These are phyloP conservation scores for Fusarium tupiense DNA, from an alignment of 2,329 filamentous ascomycete genomes.

Conservation along the genomic window DNA sequence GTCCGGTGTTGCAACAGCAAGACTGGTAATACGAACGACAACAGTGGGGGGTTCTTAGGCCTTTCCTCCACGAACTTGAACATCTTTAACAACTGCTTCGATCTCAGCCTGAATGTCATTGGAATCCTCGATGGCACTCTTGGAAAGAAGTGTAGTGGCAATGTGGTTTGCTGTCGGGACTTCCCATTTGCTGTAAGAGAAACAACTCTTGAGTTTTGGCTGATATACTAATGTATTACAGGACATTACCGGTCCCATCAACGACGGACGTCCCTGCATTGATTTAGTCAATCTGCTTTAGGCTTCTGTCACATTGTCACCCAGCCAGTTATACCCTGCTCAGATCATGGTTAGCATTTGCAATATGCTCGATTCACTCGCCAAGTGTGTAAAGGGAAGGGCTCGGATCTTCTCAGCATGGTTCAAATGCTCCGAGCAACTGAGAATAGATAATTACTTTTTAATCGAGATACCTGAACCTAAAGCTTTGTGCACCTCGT, in stretches of 20 bases:
- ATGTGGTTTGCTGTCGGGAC: neutral
- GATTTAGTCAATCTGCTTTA: neutral
- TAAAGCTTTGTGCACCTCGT: fast-evolving
- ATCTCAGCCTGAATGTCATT: neutral
- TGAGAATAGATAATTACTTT: fast-evolving
- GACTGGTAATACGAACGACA: neutral
- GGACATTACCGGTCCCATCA: neutral
- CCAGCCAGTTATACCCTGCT: neutral
- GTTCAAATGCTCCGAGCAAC: fast-evolving
- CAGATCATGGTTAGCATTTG: neutral
- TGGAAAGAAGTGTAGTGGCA: neutral
- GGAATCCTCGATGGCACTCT: neutral
- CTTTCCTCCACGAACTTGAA: neutral
- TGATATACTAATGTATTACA: neutral
- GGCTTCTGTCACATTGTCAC: no score
- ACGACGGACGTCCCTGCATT: neutral
- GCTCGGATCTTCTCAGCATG: fast-evolving
- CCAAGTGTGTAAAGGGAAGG: fast-evolving
- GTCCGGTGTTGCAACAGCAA: neutral
- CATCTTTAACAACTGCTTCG: neutral
- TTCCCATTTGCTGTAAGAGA: neutral
- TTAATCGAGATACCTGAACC: neutral
- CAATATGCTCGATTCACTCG: no score
- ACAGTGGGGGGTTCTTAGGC: neutral
- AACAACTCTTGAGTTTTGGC: neutral